A percentile compares a stretch with the other conserved stretches of the same genome.
phyloP scores from a whole-genome alignment of 371 early-diverging fungal species.

The Thermomucor indicae-seudaticae region DNA sequence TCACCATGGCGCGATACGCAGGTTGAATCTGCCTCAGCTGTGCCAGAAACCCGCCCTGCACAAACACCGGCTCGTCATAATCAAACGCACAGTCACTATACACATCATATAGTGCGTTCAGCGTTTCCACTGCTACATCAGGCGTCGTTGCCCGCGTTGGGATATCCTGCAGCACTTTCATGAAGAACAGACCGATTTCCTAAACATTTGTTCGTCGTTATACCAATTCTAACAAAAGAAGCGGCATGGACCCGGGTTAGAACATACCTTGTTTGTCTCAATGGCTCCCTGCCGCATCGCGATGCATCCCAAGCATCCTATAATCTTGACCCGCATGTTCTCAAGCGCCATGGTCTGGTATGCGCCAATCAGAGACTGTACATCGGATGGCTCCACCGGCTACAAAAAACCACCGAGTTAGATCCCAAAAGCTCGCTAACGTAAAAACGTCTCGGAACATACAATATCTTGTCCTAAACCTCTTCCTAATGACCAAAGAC shows the following conservation, averaged over 20 bases:
- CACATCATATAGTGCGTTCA: constrained; percentile 85
- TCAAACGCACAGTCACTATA: constrained; percentile 83
- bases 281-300: constrained; percentile 71
- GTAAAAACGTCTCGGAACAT: constrained; percentile 17
- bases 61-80: constrained; percentile 83
- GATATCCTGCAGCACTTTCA: constrained; percentile 34
- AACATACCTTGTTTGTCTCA: constrained; percentile 65
- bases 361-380: constrained; percentile 48
- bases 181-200: constrained; percentile 30
- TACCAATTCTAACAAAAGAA: not conserved
- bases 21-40: constrained; percentile 54
- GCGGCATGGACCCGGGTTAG: too few relatives aligned
- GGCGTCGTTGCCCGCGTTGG: constrained; percentile 27
- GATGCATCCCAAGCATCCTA: constrained; percentile 73
- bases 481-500: constrained; percentile 72
- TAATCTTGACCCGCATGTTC: constrained; percentile 63
- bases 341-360: constrained; percentile 39
- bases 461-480: constrained; percentile 58
- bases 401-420: constrained; percentile 6
- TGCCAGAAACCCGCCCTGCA: constrained; percentile 58
- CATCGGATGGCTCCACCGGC: constrained; percentile 45
- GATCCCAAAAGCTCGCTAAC: not conserved
- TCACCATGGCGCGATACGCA: constrained; percentile 45
- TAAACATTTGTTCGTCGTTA: constrained; percentile 4
- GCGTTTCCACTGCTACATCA: constrained; percentile 65